Conservation (phyloP, 1,284 basidiomycete species). For the Lentinula novae-zelandiae region DNA sequence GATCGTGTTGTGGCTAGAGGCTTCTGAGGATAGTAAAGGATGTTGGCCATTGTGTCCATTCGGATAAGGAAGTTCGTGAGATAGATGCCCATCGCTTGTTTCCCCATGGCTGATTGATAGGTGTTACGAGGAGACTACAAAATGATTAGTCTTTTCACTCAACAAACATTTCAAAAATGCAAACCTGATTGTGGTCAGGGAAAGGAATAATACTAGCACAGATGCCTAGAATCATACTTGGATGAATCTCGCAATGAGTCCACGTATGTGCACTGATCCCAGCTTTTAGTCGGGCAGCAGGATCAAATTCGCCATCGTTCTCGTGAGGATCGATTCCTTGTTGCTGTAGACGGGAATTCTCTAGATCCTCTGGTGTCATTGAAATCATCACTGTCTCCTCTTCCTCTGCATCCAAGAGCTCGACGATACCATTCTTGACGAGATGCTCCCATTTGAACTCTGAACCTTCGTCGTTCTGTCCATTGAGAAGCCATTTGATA, state of each 20-base stretch:
- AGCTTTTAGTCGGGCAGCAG: constrained; percentile 84
- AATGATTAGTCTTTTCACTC: constrained; percentile 16
- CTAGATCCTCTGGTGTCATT: constrained; percentile 96
- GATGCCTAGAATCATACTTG: constrained; percentile 98
- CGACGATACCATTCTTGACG: constrained; percentile 86
- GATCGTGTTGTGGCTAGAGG: constrained; percentile 97
- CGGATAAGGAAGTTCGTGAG: constrained; percentile 97
- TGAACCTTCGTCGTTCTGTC: constrained; percentile 50
- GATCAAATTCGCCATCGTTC: constrained; percentile 76
- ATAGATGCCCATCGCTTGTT: constrained; percentile 99
- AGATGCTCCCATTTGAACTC: constrained; percentile 85
- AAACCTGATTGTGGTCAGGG: constrained; percentile 95
- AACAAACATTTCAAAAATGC: neutral
- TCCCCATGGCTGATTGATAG: constrained; percentile 99
- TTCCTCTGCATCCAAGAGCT: constrained; percentile 96
- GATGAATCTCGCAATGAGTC: constrained; percentile 99
- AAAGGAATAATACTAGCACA: constrained; percentile 99
- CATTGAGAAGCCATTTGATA: constrained; percentile 67
- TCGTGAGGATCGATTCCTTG: constrained; percentile 56
- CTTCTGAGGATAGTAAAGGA: constrained; percentile 98
- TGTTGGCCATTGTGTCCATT: constrained; percentile 99
- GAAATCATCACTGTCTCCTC: constrained; percentile 99
- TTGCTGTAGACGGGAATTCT: constrained; percentile 73
- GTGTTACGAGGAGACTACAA: constrained; percentile 95
- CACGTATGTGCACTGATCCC: constrained; percentile 83